Percentiles rank a stretch among this genome's conserved stretches.
These are phyloP conservation scores for Populus hybrid DNA, from an alignment of 441 rosid genomes.

Conservation along the genomic window DNA sequence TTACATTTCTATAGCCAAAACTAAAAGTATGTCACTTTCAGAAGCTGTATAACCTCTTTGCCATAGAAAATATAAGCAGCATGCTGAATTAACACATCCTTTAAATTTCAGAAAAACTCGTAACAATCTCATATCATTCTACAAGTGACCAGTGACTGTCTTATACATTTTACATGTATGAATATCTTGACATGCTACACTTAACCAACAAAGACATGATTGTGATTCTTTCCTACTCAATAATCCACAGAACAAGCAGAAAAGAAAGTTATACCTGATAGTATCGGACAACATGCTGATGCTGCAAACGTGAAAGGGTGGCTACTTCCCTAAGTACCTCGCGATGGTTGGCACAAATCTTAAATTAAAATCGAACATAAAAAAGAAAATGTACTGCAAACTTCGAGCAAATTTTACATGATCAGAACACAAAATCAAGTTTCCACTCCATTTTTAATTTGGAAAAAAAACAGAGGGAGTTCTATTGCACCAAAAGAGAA, in stretches of 20 bases:
- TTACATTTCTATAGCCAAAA: neutral
- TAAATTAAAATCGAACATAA: conserved; percentile 10
- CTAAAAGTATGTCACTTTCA: neutral
- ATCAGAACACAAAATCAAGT: conserved; percentile 1
- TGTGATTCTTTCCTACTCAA: neutral
- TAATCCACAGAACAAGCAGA: conserved; percentile 13
- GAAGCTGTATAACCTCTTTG: neutral
- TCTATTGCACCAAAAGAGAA: no score
- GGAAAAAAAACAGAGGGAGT: neutral
- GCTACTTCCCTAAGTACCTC: conserved; percentile 90
- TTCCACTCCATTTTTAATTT: neutral
- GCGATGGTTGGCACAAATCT: conserved; percentile 23
- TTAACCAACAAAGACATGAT: neutral
- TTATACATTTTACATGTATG: neutral
- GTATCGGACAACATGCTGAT: conserved; percentile 98
- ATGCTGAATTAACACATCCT: neutral
- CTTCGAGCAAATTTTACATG: conserved; percentile 6
- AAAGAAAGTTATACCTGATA: conserved; percentile 68
- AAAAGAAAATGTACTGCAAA: conserved; percentile 14
- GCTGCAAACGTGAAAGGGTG: conserved; percentile 96
- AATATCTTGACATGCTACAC: neutral
- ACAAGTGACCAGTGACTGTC: conserved; percentile 3
- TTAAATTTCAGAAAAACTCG: neutral
- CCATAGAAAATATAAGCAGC: neutral
- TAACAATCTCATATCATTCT: neutral